A percentile compares a stretch with the other conserved stretches of the same genome.
phyloP scores from a whole-genome alignment of 2,329 filamentous ascomycete species.

The Venturia nashicola region DNA sequence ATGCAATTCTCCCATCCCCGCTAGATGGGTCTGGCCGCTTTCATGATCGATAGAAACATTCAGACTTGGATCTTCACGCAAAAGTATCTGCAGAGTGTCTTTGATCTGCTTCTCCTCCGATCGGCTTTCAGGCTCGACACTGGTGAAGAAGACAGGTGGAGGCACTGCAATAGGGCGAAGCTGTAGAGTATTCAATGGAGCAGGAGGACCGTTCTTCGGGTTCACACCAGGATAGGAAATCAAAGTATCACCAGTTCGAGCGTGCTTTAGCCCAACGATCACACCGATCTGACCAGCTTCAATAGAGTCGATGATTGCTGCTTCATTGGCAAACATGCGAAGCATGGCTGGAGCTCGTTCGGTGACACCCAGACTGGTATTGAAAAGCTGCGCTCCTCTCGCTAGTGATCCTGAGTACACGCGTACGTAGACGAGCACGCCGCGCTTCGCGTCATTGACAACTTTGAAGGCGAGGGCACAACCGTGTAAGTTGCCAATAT shows the following conservation, averaged over 20 bases:
- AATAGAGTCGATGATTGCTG: conserved; percentile 71
- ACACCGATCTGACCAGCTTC: conserved; percentile 86
- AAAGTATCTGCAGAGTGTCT: conserved; percentile 61
- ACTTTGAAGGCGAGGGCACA: conserved; percentile 83
- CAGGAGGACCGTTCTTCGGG: conserved; percentile 50
- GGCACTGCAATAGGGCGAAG: conserved; percentile 81
- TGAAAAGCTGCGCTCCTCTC: conserved; percentile 67
- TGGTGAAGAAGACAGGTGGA: conserved; percentile 92
- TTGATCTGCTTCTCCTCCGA: conserved; percentile 71
- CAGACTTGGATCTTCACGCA: conserved; percentile 86
- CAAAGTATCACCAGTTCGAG: conserved; percentile 88
- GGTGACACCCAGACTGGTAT: conserved; percentile 68
- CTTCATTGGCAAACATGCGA: conserved; percentile 81
- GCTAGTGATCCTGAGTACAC: conserved; percentile 78
- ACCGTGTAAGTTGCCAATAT: conserved; percentile 45
- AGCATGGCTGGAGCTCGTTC: conserved; percentile 72
- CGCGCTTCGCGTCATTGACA: conserved; percentile 72
- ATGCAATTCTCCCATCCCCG: conserved; percentile 94
- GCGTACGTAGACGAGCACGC: conserved; percentile 80
- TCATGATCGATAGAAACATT: conserved; percentile 77
- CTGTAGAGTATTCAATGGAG: conserved; percentile 61
- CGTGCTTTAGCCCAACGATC: conserved; percentile 75
- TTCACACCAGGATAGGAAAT: conserved; percentile 57
- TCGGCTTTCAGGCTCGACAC: conserved; percentile 69
- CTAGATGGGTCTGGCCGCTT: conserved; percentile 82